Percentiles rank a stretch among this genome's conserved stretches.
phyloP scores from a whole-genome alignment of 1,284 basidiomycete species.

The Gastroboletus turbinatus region DNA sequence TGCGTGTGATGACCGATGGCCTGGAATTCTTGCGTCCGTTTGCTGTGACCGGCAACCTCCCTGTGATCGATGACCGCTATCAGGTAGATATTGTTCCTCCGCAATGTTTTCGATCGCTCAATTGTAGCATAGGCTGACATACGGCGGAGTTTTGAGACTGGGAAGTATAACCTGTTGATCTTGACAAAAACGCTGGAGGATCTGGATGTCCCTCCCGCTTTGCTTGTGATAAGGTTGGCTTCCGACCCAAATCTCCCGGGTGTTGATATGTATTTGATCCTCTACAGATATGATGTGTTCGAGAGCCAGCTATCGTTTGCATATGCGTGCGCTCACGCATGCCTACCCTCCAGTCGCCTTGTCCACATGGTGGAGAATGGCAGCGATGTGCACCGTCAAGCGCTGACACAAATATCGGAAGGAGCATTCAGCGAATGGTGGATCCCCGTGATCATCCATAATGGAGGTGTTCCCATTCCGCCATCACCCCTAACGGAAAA shows the following conservation, averaged over 20 bases:
- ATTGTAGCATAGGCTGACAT: slow-evolving; percentile 27
- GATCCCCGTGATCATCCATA: slow-evolving; percentile 44
- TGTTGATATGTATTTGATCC: slow-evolving; percentile 11
- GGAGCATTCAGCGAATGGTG: slow-evolving; percentile 37
- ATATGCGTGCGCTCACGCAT: slow-evolving; percentile 47
- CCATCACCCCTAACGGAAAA: slow-evolving; percentile 43
- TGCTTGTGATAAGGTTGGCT: slow-evolving; percentile 59
- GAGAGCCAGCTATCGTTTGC: slow-evolving; percentile 61
- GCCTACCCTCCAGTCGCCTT: slow-evolving; percentile 49
- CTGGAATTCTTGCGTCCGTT: slow-evolving; percentile 44
- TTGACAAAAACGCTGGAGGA: slow-evolving; percentile 58
- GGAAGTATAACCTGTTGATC: slow-evolving; percentile 61
- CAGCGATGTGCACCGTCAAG: slow-evolving; percentile 53
- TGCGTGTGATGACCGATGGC: slow-evolving; percentile 44
- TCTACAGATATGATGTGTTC: slow-evolving; percentile 56
- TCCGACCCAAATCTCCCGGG: not conserved
- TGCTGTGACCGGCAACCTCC: slow-evolving; percentile 25
- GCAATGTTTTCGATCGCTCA: slow-evolving; percentile 6
- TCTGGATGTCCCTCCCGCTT: slow-evolving; percentile 52
- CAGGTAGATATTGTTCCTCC: slow-evolving; percentile 26
- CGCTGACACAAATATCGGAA: slow-evolving; percentile 40
- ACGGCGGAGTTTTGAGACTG: slow-evolving; percentile 48
- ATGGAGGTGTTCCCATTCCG: slow-evolving; percentile 45
- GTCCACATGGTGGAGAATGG: slow-evolving; percentile 63
- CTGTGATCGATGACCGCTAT: slow-evolving; percentile 32